A percentile compares a stretch with the other conserved stretches of the same genome.
phyloP scores from a whole-genome alignment of 306 rosid genomes.

The Coriaria nepalensis region DNA sequence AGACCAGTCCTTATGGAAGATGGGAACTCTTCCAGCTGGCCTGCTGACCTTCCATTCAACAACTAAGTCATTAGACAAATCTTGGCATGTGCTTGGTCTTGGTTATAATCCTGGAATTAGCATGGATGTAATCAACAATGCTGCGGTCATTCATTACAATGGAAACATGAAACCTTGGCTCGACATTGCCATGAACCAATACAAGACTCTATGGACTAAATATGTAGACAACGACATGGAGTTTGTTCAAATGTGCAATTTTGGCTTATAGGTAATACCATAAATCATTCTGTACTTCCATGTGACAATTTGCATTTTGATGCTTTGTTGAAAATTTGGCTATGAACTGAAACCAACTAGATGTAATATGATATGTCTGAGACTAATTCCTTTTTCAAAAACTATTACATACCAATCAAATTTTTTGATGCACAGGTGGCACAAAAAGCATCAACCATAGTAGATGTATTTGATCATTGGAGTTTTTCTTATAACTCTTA shows the following conservation, averaged over 20 bases:
- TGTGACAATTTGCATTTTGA: no score
- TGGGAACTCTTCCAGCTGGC: conserved; percentile 66
- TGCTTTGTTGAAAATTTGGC: no score
- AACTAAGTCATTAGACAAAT: conserved; percentile 86
- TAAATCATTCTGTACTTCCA: no score
- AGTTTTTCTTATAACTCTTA: no score
- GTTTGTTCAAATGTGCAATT: conserved; percentile 97
- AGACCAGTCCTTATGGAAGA: conserved; percentile 58
- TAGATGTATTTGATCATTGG: no score
- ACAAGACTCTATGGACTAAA: conserved; percentile 86
- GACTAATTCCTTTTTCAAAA: no score
- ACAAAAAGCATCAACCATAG: no score
- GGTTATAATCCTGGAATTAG: conserved; percentile 97
- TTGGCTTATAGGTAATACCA: conserved; percentile 50
- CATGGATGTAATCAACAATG: conserved; percentile 87
- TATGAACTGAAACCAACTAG: no score
- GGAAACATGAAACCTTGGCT: conserved; percentile 99
- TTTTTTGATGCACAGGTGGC: no score
- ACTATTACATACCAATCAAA: no score
- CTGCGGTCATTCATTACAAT: conserved; percentile 92
- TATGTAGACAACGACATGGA: conserved; percentile 95
- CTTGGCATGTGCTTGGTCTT: conserved; percentile 98
- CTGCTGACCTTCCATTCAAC: conserved; percentile 78
- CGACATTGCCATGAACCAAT: conserved; percentile 93
- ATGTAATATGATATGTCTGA: no score